phyloP scores from a whole-genome alignment of 306 rosid species.

The Cucurbita maxima region DNA sequence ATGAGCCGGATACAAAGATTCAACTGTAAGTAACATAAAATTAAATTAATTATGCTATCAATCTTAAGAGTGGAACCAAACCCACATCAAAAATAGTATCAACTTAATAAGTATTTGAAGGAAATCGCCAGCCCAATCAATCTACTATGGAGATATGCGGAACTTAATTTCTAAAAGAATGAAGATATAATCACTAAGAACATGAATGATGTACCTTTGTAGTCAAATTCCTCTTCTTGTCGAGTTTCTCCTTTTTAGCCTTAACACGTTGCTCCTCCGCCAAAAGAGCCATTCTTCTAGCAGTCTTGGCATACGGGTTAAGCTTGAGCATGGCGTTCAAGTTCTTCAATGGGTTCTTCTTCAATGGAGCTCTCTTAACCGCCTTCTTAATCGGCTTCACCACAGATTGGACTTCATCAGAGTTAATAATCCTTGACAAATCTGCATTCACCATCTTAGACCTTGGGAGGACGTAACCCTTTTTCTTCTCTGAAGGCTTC shows the following conservation, averaged over 20 bases:
- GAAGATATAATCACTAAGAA: neutral
- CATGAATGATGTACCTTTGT: constrained; percentile 11
- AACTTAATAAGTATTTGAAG: neutral
- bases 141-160: neutral
- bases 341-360: constrained; percentile 28
- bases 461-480: constrained; percentile 28
- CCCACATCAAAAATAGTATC: neutral
- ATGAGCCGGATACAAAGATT: neutral
- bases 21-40: neutral
- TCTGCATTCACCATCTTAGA: constrained; percentile 28
- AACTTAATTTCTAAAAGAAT: neutral
- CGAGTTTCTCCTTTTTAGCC: constrained; percentile 27
- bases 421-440: constrained; percentile 19
- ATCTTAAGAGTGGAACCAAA: neutral
- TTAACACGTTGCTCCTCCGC: constrained; percentile 24
- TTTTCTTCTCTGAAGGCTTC: constrained; percentile 20
- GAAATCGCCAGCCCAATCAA: neutral
- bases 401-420: constrained; percentile 25
- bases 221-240: constrained; percentile 17
- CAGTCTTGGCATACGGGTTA: constrained; percentile 30
- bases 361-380: constrained; percentile 19
- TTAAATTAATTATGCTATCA: neutral
- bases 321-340: constrained; percentile 21
- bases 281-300: constrained; percentile 28
- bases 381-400: constrained; percentile 24